Base-by-base conservation (phyloP, 75 land plant species). In the Picea sitchensis region DNA sequence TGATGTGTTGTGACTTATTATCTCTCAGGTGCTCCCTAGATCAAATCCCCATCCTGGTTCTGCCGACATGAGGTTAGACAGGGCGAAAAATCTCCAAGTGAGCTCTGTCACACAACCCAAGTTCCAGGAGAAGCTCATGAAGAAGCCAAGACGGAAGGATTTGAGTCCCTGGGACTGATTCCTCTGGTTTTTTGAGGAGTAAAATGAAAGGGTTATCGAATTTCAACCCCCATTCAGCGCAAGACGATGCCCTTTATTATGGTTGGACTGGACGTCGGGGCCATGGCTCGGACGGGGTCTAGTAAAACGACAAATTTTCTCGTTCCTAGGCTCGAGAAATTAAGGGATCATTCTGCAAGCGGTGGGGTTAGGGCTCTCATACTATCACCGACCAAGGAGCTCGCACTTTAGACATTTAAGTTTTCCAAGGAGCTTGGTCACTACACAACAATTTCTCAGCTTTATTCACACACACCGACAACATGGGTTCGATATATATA, bases 221-320 rank as follows among this genome's bases (percentile, higher is more conserved):
- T 97, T 57, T 95, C 99, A n/a, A 97, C 99, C 0, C 99, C 99
- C 0, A 94, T 97, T 44, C 99, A 97, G 94, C 80, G 98, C 30
- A 94, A 36, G 38, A 36, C 99, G 38, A 86, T 94, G 87, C 99
- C 99, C n/a, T 75, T 92, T 44, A 88, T 97, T 2, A 83, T 97
- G 26, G 78, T 90, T n/a, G 98, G 99, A 0, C 30, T 77, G 54
- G 95, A 95, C 75, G 98, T 97, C 58, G 98, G 92, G 38, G 98
- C 99, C 74, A 97, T 97, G 99, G 99, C 99, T n/a, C 82, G 98
- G 8, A 97, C 94, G 2, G 99, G 99, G 1, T 95, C 98, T 5
- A 95, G 95, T 1, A 97, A 97, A 80, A 97, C 99, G 32, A 95
- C 98, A 1, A 95, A 98, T 20, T 97, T 94, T 80, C 78, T 97